Evolutionary conservation across 1,139 yeast species (phyloP), one percentile per base, ranked within the genome.

Genomic region (Candida dubliniensis): DNA sequence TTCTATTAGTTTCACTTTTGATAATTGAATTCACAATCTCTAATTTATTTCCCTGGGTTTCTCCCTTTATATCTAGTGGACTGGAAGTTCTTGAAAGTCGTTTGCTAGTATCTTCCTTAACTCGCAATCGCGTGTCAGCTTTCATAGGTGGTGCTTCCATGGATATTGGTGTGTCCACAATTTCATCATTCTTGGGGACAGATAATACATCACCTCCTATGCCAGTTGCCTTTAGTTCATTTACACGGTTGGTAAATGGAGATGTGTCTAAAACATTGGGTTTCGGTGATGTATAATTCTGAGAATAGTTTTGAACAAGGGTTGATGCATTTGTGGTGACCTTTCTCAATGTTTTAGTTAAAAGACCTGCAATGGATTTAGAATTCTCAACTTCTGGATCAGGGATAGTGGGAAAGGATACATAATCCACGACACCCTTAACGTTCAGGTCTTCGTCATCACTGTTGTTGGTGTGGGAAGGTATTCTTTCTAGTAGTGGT

Each of bases 271-370:
- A 27, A 14, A 38, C 30, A 31, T 15, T 32, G n/a, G 18, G 24
- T 31, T 35, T 35, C 5, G 46, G 38, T 8, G 38, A 40, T 7
- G 42, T 34, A 12, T 29, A 29, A 11, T 37, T 34, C 24, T 33
- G 45, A 8, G 59, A 51, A 51, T 69, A 70, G 41, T 60, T 62
- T 45, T 58, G 68, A 6, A 72, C 76, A 43, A 73, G 60, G 43
- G 61, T 57, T 23, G 76, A 61, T 8, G 78, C 79, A 53, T 73
- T 74, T 45, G 65, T 67, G 34, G 78, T 74, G 25, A 74, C 78
- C 45, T 74, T 65, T 31, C 76, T 59, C n/a, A 74, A 54, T 1
- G 79, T 74, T 39, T 63, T 67, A 34, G 75, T 58, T 49, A 74
- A 57, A 32, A 74, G 59, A 9, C 65, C 61, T 7, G 67, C 57